Evolutionary conservation across 2,329 filamentous ascomycete genomes (phyloP).

Genomic region (Penicillium brasilianum): DNA sequence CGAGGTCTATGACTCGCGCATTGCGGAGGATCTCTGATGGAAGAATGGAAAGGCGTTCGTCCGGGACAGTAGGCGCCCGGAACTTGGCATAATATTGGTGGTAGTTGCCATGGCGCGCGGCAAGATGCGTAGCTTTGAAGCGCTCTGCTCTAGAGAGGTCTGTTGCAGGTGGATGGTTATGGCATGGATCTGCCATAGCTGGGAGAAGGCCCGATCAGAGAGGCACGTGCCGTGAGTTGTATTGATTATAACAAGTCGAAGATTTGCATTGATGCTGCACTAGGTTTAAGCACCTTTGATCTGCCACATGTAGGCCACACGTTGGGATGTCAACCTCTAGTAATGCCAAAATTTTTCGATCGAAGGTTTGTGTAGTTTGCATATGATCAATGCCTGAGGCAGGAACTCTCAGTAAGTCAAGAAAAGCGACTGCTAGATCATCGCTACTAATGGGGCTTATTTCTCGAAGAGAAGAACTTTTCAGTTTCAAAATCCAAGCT

Average conservation of each 20-base stretch:
- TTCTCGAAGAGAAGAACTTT: conserved; percentile 2
- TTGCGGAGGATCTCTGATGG: conserved; percentile 31
- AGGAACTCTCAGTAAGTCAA: not conserved
- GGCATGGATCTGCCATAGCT: conserved; percentile 28
- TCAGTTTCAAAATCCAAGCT: not conserved
- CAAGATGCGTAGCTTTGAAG: conserved; percentile 35
- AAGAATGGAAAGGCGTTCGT: conserved; percentile 33
- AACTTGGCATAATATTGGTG: conserved; percentile 35
- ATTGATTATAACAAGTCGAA: conserved; percentile 16
- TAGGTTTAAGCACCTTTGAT: conserved; percentile 17
- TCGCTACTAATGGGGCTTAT: conserved; percentile 1
- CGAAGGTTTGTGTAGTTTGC: conserved; percentile 18
- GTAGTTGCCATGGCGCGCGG: conserved; percentile 34
- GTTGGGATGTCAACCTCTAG: conserved; percentile 12
- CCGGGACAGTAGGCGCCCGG: conserved; percentile 30
- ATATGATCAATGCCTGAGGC: conserved; percentile 19
- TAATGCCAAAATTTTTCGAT: conserved; percentile 14
- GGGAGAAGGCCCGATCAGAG: conserved; percentile 14
- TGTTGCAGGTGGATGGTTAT: conserved; percentile 18
- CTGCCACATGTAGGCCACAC: conserved; percentile 16
- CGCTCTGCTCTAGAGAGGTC: conserved; percentile 33
- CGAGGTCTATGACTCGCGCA: conserved; percentile 33
- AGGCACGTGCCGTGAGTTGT: conserved; percentile 12
- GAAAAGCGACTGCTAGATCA: conserved; percentile 6
- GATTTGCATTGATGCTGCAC: conserved; percentile 13